phyloP scores from a whole-genome alignment of 371 early-diverging fungal species.

The Mucor lusitanicus region DNA sequence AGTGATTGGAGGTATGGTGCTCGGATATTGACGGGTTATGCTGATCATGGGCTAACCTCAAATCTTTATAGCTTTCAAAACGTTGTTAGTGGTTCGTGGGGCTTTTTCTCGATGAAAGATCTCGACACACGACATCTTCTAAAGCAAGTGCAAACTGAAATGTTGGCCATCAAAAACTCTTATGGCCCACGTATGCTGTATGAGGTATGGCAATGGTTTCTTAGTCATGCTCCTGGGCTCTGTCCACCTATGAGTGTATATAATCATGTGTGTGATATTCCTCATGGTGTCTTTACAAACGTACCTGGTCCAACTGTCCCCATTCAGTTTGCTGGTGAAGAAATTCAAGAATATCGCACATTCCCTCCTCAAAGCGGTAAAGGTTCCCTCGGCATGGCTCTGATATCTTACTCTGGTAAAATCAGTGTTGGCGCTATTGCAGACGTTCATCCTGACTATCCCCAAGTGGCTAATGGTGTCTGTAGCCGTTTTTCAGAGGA shows the following conservation, averaged over 20 bases:
- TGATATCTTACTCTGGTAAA: slow-evolving; percentile 35
- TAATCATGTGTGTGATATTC: slow-evolving; percentile 16
- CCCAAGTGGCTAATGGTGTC: slow-evolving; percentile 23
- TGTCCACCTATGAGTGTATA: slow-evolving; percentile 10
- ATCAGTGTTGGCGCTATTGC: slow-evolving; percentile 33
- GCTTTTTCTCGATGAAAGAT: slow-evolving; percentile 41
- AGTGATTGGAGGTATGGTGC: slow-evolving; percentile 24
- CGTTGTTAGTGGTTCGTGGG: slow-evolving; percentile 35
- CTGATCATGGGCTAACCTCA: not conserved
- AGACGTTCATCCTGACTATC: slow-evolving; percentile 29
- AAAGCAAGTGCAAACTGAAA: slow-evolving; percentile 26
- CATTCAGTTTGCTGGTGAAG: slow-evolving; percentile 36
- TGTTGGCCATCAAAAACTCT: slow-evolving; percentile 34
- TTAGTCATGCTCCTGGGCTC: slow-evolving; percentile 18
- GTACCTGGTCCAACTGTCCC: slow-evolving; percentile 33
- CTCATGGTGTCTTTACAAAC: slow-evolving; percentile 44
- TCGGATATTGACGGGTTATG: not conserved
- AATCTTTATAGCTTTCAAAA: slow-evolving; percentile 20
- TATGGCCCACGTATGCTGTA: slow-evolving; percentile 26
- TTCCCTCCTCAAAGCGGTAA: slow-evolving; percentile 41
- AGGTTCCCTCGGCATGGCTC: slow-evolving; percentile 37
- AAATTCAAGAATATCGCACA: slow-evolving; percentile 22
- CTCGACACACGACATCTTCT: slow-evolving; percentile 23
- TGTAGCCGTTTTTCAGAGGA: slow-evolving; percentile 28
- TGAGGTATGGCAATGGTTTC: slow-evolving; percentile 9